Percentiles rank a stretch among this genome's conserved stretches.
Evolutionary conservation across 257 asterid species (phyloP).

Genomic region (Solanum lycopersicoides): DNA sequence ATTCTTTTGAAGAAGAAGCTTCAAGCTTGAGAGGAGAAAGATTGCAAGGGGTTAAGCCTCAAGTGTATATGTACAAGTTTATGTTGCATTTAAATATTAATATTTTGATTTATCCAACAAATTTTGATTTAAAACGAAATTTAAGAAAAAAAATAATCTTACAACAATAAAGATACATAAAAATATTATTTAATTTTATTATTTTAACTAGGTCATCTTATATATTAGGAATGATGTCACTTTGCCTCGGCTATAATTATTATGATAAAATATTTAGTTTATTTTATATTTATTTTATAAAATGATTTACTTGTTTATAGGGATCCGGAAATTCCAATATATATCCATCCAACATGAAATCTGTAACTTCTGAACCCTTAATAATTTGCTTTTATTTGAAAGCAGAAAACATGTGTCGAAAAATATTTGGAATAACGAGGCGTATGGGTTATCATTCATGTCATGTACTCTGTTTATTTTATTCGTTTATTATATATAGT

Average conservation of each 20-base stretch:
- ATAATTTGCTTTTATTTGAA: too few relatives aligned
- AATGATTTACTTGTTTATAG: too few relatives aligned
- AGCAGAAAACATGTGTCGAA: not conserved
- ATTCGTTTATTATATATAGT: not conserved
- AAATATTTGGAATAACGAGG: not conserved
- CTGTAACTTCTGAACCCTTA: too few relatives aligned
- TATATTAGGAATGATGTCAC: not conserved
- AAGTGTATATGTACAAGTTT: not conserved
- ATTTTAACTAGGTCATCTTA: not conserved
- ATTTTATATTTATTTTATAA: too few relatives aligned
- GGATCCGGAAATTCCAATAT: not conserved
- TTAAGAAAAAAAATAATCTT: too few relatives aligned
- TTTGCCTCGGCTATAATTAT: not conserved
- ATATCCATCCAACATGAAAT: not conserved
- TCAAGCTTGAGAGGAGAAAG: not conserved
- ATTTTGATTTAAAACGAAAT: too few relatives aligned
- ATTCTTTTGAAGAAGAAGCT: not conserved
- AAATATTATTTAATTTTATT: not conserved
- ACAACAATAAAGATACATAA: too few relatives aligned
- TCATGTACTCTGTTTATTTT: not conserved
- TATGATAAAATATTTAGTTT: not conserved
- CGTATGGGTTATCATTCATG: not conserved
- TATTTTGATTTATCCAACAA: accelerated
- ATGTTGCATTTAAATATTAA: not conserved
- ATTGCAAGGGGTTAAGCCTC: not conserved